A percentile compares a stretch with the other conserved stretches of the same genome.
phyloP scores from a whole-genome alignment of 2,329 filamentous ascomycete genomes.

The Colletotrichum acutatum region DNA sequence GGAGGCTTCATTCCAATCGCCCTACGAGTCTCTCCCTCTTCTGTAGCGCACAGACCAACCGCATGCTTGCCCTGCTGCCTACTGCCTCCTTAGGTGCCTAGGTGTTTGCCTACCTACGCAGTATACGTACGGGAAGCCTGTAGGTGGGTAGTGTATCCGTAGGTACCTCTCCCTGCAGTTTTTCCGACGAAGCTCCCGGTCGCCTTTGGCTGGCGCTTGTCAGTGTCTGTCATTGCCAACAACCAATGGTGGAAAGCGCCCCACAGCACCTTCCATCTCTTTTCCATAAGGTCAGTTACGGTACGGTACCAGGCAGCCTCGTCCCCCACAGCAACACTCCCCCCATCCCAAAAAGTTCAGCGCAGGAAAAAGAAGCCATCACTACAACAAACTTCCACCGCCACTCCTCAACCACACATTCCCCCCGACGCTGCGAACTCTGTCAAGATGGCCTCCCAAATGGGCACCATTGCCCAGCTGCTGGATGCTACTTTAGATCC shows the following conservation, averaged over 20 bases:
- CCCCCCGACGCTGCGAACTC: slow-evolving; percentile 31
- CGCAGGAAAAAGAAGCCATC: slow-evolving; percentile 15
- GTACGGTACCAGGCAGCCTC: slow-evolving; percentile 22
- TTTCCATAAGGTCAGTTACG: slow-evolving; percentile 13
- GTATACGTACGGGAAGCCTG: too few species aligned
- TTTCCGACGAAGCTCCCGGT: slow-evolving; percentile 22
- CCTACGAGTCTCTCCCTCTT: background rate
- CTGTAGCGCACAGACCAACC: background rate
- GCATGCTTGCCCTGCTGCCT: too few species aligned
- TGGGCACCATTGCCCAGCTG: slow-evolving; percentile 78
- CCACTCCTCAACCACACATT: background rate
- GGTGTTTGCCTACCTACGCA: too few species aligned
- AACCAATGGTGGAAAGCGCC: slow-evolving; percentile 26
- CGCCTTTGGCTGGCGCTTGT: background rate
- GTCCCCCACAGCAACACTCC: slow-evolving; percentile 32
- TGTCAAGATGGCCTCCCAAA: slow-evolving; percentile 65
- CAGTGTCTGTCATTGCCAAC: background rate
- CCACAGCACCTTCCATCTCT: slow-evolving; percentile 30
- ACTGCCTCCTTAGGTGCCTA: too few species aligned
- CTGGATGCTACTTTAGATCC: slow-evolving; percentile 93
- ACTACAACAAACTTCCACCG: slow-evolving; percentile 9
- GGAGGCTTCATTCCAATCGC: background rate
- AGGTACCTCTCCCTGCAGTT: slow-evolving; percentile 5
- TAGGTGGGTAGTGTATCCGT: too few species aligned
- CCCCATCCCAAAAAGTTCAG: slow-evolving; percentile 33